These are phyloP conservation scores for Fraxinus paxiana DNA, from an alignment of 305 asterid species.

Conservation along the genomic window DNA sequence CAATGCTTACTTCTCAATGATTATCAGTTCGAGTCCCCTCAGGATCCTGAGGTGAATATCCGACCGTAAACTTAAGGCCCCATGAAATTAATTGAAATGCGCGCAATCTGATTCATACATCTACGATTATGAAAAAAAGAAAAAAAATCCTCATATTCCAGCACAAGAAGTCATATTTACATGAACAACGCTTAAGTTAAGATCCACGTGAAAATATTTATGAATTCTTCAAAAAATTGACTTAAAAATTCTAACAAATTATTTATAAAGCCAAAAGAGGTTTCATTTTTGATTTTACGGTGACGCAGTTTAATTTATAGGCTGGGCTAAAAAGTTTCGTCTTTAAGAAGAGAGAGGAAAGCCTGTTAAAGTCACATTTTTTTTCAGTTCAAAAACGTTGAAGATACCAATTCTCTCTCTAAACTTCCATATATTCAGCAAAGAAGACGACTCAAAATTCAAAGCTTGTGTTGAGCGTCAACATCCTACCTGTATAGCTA, in stretches of 20 bases:
- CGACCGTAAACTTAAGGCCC: no score
- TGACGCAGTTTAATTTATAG: not conserved
- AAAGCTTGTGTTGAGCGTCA: not conserved
- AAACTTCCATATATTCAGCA: not conserved
- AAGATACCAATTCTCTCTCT: not conserved
- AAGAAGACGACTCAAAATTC: not conserved
- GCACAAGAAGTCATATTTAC: no score
- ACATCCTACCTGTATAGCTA: not conserved
- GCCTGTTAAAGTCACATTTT: not conserved
- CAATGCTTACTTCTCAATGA: no score
- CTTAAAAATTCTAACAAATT: not conserved
- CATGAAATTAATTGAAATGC: no score
- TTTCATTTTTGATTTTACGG: no score
- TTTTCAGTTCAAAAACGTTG: not conserved
- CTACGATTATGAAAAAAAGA: no score
- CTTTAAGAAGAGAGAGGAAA: not conserved
- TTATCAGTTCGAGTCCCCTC: no score
- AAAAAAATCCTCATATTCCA: no score
- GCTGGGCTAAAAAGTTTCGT: not conserved
- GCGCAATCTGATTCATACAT: no score
- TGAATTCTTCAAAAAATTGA: not conserved
- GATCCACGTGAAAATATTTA: no score
- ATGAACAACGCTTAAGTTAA: not conserved
- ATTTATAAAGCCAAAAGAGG: not conserved
- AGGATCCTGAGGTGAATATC: no score